phyloP scores from a whole-genome alignment of 495 filamentous ascomycete genomes.

The Hypomontagnella monticulosa region DNA sequence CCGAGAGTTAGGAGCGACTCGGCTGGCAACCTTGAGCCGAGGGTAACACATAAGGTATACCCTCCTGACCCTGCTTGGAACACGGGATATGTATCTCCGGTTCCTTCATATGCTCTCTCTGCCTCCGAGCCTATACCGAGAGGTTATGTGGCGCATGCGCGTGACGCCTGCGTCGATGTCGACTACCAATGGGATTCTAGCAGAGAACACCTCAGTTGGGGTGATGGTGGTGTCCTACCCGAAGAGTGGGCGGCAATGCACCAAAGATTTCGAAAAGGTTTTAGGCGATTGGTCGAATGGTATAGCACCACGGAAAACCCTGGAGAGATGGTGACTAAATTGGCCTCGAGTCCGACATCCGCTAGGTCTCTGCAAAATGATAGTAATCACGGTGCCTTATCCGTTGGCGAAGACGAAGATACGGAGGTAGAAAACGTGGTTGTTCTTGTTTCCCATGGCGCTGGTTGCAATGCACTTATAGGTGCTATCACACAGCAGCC shows the following conservation, averaged over 20 bases:
- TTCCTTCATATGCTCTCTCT: slow-evolving; percentile 85
- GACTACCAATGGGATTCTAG: slow-evolving; percentile 98
- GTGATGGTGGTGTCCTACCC: slow-evolving; percentile 83
- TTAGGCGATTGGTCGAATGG: slow-evolving; percentile 81
- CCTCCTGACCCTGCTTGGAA: slow-evolving; percentile 16
- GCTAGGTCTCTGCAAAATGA: slow-evolving; percentile 41
- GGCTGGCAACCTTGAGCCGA: slow-evolving; percentile 25
- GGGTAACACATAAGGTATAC: slow-evolving; percentile 14
- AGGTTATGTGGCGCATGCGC: slow-evolving; percentile 92
- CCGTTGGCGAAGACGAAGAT: slow-evolving; percentile 56
- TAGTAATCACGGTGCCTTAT: slow-evolving; percentile 9
- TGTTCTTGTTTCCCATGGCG: slow-evolving; percentile 96
- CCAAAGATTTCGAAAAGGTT: slow-evolving; percentile 79
- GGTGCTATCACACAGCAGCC: slow-evolving; percentile 89
- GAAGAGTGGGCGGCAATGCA: slow-evolving; percentile 98
- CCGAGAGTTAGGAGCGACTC: slow-evolving; percentile 37
- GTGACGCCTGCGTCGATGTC: slow-evolving; percentile 83
- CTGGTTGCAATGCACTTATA: slow-evolving; percentile 95
- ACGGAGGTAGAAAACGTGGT: slow-evolving; percentile 77
- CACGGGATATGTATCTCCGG: slow-evolving; percentile 74
- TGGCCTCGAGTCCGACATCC: slow-evolving; percentile 26
- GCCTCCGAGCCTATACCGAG: slow-evolving; percentile 79
- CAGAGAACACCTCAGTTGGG: slow-evolving; percentile 77
- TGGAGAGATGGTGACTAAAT: slow-evolving; percentile 55
- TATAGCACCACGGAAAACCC: slow-evolving; percentile 68